Base-by-base conservation (phyloP, 2,329 filamentous ascomycete species). In the Phialophora expanda region DNA sequence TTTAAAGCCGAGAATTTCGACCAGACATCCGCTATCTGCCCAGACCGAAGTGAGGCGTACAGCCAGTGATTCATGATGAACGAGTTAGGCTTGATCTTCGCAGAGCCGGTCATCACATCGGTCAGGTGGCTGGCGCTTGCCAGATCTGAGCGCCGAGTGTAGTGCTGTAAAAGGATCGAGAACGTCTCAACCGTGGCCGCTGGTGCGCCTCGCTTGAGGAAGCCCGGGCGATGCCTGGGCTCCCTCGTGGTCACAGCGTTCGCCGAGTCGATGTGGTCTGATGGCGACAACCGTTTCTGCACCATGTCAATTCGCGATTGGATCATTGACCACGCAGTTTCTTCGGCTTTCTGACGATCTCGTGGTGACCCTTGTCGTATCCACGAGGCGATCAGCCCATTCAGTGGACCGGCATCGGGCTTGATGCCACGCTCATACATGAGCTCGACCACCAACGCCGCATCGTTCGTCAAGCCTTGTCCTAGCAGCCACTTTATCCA, bases 401-500 rank as follows among this genome's bases (percentile, higher is more conserved):
- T 96, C 63, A 95, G 82, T 70, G 96, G 91, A 59, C 90, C 89
- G 1, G 90, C 82, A 48, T 90, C 87, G 2, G 91, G 88, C 64
- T 83, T 82, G 38, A 93, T 85, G 1, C 87, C 87, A 72, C 85
- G 86, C 60, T 85, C 82, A 71, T 88, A 87, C 90, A 96, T 94
- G 69, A 93, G 83, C 14, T 90, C 85, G 30, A 95, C 81, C 8
- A 96, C 91, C 66, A 87, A 86, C 60, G 86, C 83, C 2, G 92
- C 91, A 1, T 89, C 90, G 64, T 90, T 85, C 14, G 91, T 78
- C 69, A 92, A 86, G 1, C 87, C 88, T 65, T 88, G 86, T 17
- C 89, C 89, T 63, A 96, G 90, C 8, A 96, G 85, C 57, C 90
- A 87, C 77, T 94, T 94, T 74, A 96, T 84, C 93, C 93, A 97